Percentiles rank a stretch among this genome's conserved stretches.
Conservation (phyloP, 23 red algal genomes). For the Gracilaria domingensis region DNA sequence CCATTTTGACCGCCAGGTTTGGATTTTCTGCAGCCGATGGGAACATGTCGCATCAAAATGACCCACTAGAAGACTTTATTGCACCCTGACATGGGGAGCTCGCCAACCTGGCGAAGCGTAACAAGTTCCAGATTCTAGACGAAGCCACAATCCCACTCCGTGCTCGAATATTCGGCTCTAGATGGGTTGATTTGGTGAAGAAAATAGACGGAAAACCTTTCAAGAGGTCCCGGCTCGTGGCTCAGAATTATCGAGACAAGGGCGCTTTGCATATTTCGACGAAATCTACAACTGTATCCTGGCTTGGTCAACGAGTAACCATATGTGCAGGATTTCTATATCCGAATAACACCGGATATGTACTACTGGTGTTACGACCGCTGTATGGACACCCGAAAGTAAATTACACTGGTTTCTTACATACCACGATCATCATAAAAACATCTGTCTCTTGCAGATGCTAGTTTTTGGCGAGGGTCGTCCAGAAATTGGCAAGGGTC, state of each 20-base stretch:
- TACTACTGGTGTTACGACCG: background rate
- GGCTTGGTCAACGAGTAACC: constrained; percentile 4
- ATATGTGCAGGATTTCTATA: background rate
- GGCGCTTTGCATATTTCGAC: constrained; percentile 1
- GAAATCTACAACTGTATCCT: background rate
- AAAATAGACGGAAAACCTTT: background rate
- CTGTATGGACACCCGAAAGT: constrained; percentile 8
- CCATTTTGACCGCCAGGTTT: too few relatives aligned
- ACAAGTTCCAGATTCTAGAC: too few relatives aligned
- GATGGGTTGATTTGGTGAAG: background rate
- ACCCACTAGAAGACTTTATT: background rate
- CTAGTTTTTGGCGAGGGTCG: too few relatives aligned
- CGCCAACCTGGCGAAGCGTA: too few relatives aligned
- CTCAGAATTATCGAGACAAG: background rate
- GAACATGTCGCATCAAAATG: background rate
- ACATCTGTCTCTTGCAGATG: too few relatives aligned
- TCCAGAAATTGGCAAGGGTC: too few relatives aligned
- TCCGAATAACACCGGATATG: background rate
- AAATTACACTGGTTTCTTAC: background rate
- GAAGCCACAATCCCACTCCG: too few relatives aligned
- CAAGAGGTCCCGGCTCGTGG: background rate
- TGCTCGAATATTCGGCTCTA: too few relatives aligned
- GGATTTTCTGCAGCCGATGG: too few relatives aligned
- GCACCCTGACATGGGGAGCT: background rate
- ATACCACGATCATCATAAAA: background rate